Percentiles rank a stretch among this genome's conserved stretches.
These are phyloP conservation scores for Neospermospora avenae DNA, from an alignment of 2,329 filamentous ascomycete genomes.

Conservation along the genomic window DNA sequence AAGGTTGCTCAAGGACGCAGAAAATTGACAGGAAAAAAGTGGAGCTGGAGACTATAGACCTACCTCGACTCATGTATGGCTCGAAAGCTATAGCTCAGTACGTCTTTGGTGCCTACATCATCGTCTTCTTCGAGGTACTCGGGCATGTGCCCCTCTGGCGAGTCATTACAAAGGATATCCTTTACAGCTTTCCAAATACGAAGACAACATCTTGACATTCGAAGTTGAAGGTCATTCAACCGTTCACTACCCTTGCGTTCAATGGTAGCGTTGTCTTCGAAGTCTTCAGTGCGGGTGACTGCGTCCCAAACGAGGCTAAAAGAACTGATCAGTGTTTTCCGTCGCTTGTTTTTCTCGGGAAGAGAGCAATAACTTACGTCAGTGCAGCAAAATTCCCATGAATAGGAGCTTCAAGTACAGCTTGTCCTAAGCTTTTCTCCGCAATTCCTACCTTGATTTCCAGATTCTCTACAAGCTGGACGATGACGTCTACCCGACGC, in stretches of 20 bases:
- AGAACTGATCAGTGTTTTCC: neutral
- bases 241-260: neutral
- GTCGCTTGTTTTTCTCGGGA: neutral
- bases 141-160: constrained; percentile 82
- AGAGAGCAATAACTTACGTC: constrained; percentile 41
- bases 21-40: neutral
- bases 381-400: constrained; percentile 69
- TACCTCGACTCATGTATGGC: constrained; percentile 93
- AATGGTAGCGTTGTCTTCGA: neutral
- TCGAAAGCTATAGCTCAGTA: constrained; percentile 92
- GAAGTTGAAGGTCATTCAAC: constrained; percentile 41
- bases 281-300: constrained; percentile 8
- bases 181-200: constrained; percentile 76
- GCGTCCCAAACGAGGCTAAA: constrained; percentile 30
- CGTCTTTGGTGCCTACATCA: constrained; percentile 78
- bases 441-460: constrained; percentile 63
- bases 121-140: constrained; percentile 71
- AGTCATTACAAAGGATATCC: constrained; percentile 84
- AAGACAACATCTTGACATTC: constrained; percentile 58
- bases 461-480: constrained; percentile 56
- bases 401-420: constrained; percentile 63
- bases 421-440: constrained; percentile 60
- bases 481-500: constrained; percentile 49
- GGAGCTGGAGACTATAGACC: constrained; percentile 14
- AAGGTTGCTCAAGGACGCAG: neutral